Percentiles rank a stretch among this genome's conserved stretches.
Conservation (phyloP, 2,329 filamentous ascomycete species). For the Botrytis elliptica region DNA sequence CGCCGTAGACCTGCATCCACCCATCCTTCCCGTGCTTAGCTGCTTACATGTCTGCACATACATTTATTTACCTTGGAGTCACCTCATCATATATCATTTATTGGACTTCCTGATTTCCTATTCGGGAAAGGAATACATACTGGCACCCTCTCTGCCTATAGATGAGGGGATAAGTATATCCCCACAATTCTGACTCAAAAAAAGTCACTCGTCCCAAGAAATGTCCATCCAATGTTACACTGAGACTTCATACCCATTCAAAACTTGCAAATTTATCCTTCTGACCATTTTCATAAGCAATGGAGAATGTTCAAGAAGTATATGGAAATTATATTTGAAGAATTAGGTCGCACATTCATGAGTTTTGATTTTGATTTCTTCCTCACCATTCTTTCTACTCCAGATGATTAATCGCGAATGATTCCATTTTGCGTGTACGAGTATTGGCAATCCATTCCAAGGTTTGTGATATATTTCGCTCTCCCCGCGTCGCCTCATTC, state of each 20-base stretch:
- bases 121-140: constrained; percentile 12
- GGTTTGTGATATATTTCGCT: background rate
- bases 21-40: constrained; percentile 7
- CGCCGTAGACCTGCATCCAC: constrained; percentile 7
- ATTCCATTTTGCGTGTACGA: background rate
- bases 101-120: background rate
- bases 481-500: constrained; percentile 9
- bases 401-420: background rate
- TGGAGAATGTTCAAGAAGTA: background rate
- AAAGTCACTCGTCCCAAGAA: constrained; percentile 16
- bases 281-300: constrained; percentile 7
- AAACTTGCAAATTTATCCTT: background rate
- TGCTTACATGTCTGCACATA: background rate
- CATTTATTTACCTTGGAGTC: background rate
- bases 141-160: background rate
- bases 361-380: background rate
- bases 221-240: constrained; percentile 11
- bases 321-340: background rate
- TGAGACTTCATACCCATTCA: constrained; percentile 4
- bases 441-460: background rate
- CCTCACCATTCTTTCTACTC: no score
- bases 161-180: constrained; percentile 11
- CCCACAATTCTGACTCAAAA: constrained; percentile 18
- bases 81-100: background rate
- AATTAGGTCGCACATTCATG: constrained; percentile 1